Evolutionary conservation across 306 rosid genomes (phyloP).

Genomic region (Vigna radiata): DNA sequence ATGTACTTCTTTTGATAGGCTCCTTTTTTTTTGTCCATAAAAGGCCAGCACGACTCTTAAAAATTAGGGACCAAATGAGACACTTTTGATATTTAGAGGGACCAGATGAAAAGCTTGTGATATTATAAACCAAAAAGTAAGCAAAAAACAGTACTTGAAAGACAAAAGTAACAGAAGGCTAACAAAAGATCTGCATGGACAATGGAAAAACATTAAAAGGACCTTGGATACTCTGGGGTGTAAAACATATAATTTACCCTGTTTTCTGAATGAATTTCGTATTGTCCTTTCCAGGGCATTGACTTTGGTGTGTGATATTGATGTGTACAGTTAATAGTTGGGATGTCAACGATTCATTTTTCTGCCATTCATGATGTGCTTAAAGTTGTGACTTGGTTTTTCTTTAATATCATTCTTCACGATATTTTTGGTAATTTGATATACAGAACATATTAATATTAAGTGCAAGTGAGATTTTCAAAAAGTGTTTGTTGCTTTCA

Average conservation of each 20-base stretch:
- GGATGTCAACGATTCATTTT: too few relatives aligned
- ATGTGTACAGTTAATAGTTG: neutral
- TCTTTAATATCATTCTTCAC: neutral
- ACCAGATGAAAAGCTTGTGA: too few relatives aligned
- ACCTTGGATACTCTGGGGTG: neutral
- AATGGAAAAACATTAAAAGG: neutral
- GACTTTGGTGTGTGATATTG: slow-evolving; percentile 16
- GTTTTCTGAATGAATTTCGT: slow-evolving; percentile 21
- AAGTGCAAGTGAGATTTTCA: slow-evolving; percentile 24
- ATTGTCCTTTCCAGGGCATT: slow-evolving; percentile 23
- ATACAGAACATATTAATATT: neutral
- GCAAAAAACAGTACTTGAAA: neutral
- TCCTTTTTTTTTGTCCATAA: neutral
- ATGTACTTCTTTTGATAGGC: neutral
- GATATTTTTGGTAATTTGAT: slow-evolving; percentile 14
- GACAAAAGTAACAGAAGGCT: neutral
- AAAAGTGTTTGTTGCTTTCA: slow-evolving; percentile 12
- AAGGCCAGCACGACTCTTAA: neutral
- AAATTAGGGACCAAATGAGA: neutral
- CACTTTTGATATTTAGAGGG: neutral
- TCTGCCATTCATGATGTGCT: too few relatives aligned
- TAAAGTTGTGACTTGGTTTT: slow-evolving; percentile 20
- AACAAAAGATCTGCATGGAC: neutral
- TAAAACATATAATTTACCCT: neutral
- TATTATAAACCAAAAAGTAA: neutral